Evolutionary conservation across 805 yeast species (phyloP), one percentile per base, ranked within the genome.

Genomic region (Zygotorulaspora florentina): DNA sequence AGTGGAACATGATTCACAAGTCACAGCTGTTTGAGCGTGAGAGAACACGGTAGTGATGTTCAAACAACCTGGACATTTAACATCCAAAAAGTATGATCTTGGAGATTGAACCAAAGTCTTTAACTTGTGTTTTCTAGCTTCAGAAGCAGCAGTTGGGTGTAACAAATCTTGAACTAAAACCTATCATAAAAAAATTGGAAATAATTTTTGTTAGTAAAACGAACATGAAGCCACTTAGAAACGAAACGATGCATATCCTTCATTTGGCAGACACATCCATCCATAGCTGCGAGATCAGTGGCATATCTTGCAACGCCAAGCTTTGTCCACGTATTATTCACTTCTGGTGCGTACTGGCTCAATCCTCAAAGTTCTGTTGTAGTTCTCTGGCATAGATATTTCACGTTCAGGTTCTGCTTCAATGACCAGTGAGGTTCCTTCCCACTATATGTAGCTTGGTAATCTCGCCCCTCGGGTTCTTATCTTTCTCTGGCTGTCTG

Each of bases 61-160:
- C 74, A 91, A 81, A 81, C 99, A 93, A 68, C 99, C 98, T 76
- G 95, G 98, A 78, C 99, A 93, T 77, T 91, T 93, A 66, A 93
- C 99, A 72, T 93, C 99, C 96, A 93, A 90, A 86, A 93, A 93
- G 84, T 79, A 93, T 53, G 98, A 90, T 85, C 98, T 87, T 76
- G 99, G 99, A 57, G 86, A 73, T 75, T 91, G 96, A 64, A 93
- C 99, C 71, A 93, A 85, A 69, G 86, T 83, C 89, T 91, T 93
- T 71, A 90, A 82, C 80, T 93, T 93, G 88, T 93, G 96, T 76
- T 90, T 83, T 77, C 82, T 84, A 68, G 89, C 90, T 84, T 93
- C 99, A 65, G 96, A 73, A 72, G 91, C 95, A 71, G 96, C 87
- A 74, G 85, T 76, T 76, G 99, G 99, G 95, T 93, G 86, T 73